A percentile compares a stretch with the other conserved stretches of the same genome.
phyloP scores from a whole-genome alignment of 2,329 filamentous ascomycete species.

The Ophiostoma triangulosporum region DNA sequence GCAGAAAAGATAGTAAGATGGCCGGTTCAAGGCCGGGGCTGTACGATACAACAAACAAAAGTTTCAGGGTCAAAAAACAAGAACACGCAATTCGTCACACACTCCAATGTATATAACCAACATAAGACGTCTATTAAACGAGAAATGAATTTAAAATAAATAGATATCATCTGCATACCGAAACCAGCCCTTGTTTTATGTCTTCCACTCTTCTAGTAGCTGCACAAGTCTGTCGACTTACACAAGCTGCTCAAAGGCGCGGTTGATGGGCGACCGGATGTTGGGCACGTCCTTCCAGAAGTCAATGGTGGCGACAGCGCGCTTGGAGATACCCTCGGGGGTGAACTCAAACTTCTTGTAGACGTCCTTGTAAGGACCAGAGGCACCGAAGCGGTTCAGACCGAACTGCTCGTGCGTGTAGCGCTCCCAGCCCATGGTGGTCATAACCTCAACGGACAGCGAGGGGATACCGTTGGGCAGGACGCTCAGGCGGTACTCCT shows the following conservation, averaged over 20 bases:
- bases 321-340: conserved; percentile 90
- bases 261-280: conserved; percentile 89
- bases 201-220: not conserved
- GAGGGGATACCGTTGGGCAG: conserved; percentile 89
- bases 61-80: too few relatives aligned
- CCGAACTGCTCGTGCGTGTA: conserved; percentile 99
- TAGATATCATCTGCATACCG: conserved; percentile 6
- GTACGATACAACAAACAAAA: not conserved
- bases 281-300: conserved; percentile 94
- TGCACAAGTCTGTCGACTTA: conserved; percentile 33
- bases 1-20: conserved; percentile 10
- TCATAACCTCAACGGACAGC: conserved; percentile 91
- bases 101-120: too few relatives aligned
- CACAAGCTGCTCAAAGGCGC: conserved; percentile 93
- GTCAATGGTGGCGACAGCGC: conserved; percentile 77
- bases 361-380: conserved; percentile 92
- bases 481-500: conserved; percentile 88
- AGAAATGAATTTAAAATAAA: conserved; percentile 3
- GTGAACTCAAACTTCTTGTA: conserved; percentile 99
- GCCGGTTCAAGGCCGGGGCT: too few relatives aligned
- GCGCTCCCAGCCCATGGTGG: conserved; percentile 95
- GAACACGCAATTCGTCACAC: too few relatives aligned
- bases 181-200: not conserved
- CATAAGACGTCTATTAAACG: not conserved
- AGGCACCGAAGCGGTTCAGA: conserved; percentile 97